A percentile compares a stretch with the other conserved stretches of the same genome.
Evolutionary conservation across 129 eudicot species (phyloP).

Genomic region (Solidago caesia): DNA sequence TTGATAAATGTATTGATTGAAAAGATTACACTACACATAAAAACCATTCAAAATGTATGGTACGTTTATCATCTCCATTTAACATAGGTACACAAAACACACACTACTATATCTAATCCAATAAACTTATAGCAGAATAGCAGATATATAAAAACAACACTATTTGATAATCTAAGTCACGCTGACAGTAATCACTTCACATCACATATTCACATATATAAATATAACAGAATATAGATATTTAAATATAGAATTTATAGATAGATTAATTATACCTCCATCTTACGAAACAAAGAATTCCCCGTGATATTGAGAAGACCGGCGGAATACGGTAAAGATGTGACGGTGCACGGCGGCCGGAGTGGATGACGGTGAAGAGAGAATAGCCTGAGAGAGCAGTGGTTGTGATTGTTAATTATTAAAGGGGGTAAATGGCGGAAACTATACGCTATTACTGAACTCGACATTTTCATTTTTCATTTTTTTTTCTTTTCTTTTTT

Average conservation of each 20-base stretch:
- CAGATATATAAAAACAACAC: no score
- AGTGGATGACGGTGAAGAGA: constrained; percentile 23
- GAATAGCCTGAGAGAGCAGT: constrained; percentile 22
- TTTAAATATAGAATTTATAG: not conserved
- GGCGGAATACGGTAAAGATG: constrained; percentile 16
- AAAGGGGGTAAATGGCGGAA: constrained; percentile 62
- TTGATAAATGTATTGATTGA: no score
- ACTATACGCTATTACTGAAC: constrained; percentile 47
- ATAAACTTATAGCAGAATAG: no score
- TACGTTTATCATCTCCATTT: no score
- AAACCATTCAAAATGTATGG: no score
- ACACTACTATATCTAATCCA: no score
- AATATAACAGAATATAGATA: not conserved
- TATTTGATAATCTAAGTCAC: no score
- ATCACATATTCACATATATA: not conserved
- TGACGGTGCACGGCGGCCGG: constrained; percentile 34
- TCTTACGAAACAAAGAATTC: constrained; percentile 50
- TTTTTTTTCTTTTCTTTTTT: constrained; percentile 12
- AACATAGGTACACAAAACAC: no score
- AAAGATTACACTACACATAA: no score
- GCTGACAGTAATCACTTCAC: no score
- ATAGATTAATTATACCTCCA: constrained; percentile 54
- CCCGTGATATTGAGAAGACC: constrained; percentile 46
- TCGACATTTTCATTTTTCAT: constrained; percentile 30
- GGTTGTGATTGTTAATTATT: not conserved